Evolutionary conservation across 805 yeast species (phyloP), one percentile per base, ranked within the genome.

Genomic region (Candida coquimbonensis): DNA sequence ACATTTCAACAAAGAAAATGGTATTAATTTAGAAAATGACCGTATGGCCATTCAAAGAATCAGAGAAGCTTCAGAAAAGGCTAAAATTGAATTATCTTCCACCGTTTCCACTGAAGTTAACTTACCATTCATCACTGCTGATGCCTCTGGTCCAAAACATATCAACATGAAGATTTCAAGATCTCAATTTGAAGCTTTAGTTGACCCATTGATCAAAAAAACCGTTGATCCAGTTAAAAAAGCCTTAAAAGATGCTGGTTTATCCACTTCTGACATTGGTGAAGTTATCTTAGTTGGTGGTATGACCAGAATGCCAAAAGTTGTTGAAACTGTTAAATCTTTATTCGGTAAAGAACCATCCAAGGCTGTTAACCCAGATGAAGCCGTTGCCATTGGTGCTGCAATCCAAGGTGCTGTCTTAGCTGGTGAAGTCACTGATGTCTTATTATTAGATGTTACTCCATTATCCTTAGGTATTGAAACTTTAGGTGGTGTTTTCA

Each of bases 401-500:
- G 93, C 95, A 47, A 83, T 86, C 56, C 95, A 86, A 69, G 95
- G 91, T 63, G 95, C 90, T 53, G 82, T 86, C 44, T 69, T 86
- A 50, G 83, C 90, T 21, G 95, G 95, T 58, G 89, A 84, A 64
- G 82, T 85, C 50, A 82, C 81, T 64, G 86, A 85, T 62, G 91
- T 85, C 47, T 77, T 85, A 48, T 69, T 85, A 50, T 72, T 85
- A 59, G 95, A 85, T 68, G 93, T 91, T 63, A 90, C 90, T 67
- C 99, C 99, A 71, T 83, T 91, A 69, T 90, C 98, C 59, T 81
- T 91, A 68, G 99, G 99, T 87, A 96, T 91, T 73, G 98, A 96
- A 77, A 93, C 93, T 86, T 93, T 90, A 77, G 99, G 99, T 77
- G 95, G 93, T 75, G 91, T 93, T 69, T 90, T 91, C 78, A 96